Base-by-base conservation (phyloP, 2,329 filamentous ascomycete species). In the Microdochium nivale region DNA sequence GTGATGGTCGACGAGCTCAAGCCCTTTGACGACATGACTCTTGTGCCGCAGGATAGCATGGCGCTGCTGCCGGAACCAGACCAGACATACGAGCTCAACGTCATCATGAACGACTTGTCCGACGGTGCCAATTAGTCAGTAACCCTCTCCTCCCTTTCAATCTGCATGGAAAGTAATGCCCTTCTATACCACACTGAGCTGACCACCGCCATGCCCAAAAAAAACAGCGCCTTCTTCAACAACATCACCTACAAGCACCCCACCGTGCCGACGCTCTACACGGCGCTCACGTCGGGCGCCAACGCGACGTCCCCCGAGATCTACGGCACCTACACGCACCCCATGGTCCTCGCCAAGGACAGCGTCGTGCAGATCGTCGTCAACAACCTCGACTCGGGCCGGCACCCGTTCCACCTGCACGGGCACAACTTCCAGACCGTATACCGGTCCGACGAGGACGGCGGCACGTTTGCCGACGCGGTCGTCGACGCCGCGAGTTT, bases 231-330 rank as follows among this genome's bases (percentile, higher is more conserved):
- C n/a, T 44, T 44, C 40, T 44, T 44, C 40, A 44, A 44, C 40
- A 44, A 14, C 4, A 25, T 11, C 49, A 76, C 75, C 62, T 75
- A 75, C 52, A 44, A 44, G 21, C 40, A 44, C 40, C 40, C 40
- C 40, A 88, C 88, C 63, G 89, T 95, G 0, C 90, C 90, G 0
- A 83, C 86, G 0, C 74, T 95, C 0, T 95, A 90, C 73, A 89
- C 86, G 0, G 88, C 46, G 1, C 81, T 80, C 16, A 69, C 87
- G 49, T 69, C 76, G 19, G 79, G 82, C 14, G 74, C 72, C 2
- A 74, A 88, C 54, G 72, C 82, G 0, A 57, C 64, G 2, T 70
- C 90, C 3, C 90, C 90, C 62, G 86, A 87, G 30, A 71, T 74
- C 21, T 80, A 80, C 64, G 83, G 40, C n/a, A 23, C 10, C 3